A percentile compares a stretch with the other conserved stretches of the same genome.
Evolutionary conservation across 768 basidiomycete species (phyloP).

Genomic region (Russula foetens): DNA sequence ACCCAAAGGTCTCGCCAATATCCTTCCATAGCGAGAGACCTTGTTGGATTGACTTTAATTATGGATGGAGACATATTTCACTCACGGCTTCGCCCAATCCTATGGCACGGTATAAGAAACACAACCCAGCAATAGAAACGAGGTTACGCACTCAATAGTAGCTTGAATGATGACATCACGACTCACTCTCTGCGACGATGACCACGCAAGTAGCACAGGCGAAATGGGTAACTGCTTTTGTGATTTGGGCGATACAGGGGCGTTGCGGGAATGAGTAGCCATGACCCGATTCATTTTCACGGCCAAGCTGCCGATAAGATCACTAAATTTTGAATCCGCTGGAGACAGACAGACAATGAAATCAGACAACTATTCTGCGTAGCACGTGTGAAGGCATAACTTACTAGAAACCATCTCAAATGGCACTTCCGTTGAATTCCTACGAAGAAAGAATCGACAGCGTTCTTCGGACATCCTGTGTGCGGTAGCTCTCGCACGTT

Average conservation of each 20-base stretch:
- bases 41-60: neutral
- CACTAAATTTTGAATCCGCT: neutral
- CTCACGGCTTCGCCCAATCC: conserved; percentile 8
- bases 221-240: neutral
- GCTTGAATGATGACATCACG: neutral
- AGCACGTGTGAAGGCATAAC: neutral
- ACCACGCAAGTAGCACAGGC: conserved; percentile 1
- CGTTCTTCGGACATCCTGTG: neutral
- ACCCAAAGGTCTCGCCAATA: no score
- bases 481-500: neutral
- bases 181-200: conserved; percentile 2
- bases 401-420: conserved; percentile 1
- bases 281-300: neutral
- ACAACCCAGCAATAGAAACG: neutral
- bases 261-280: neutral
- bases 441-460: neutral
- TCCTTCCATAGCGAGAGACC: neutral
- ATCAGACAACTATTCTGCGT: neutral
- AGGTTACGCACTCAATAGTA: neutral
- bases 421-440: neutral
- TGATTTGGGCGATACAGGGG: neutral
- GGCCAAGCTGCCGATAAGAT: neutral
- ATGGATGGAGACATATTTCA: neutral
- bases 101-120: neutral
- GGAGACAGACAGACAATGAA: neutral